phyloP scores from a whole-genome alignment of 495 filamentous ascomycete species.

The Hyphodiscus hymeniophilus region DNA sequence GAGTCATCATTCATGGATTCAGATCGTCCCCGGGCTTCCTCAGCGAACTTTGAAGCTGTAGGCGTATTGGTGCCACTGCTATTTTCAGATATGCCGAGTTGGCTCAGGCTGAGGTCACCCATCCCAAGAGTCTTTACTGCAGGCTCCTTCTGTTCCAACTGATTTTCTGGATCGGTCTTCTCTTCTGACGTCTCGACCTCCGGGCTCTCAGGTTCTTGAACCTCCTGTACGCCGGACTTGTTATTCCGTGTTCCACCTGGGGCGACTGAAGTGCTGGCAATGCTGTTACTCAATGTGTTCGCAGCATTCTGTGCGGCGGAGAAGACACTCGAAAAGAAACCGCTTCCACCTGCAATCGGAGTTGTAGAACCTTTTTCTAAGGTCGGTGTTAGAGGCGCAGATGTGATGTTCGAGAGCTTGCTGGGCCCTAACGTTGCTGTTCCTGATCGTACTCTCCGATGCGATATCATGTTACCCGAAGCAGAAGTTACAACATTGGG shows the following conservation, averaged over 20 bases:
- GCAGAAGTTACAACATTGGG: conserved; percentile 33
- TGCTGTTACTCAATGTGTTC: conserved; percentile 71
- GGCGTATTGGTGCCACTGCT: conserved; percentile 34
- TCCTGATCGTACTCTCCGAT: conserved; percentile 56
- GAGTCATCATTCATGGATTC: conserved; percentile 13
- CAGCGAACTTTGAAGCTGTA: conserved; percentile 29
- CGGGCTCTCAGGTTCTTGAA: conserved; percentile 30
- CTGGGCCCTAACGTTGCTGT: conserved; percentile 66
- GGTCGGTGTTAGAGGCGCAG: conserved; percentile 66
- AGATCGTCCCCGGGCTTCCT: conserved; percentile 18
- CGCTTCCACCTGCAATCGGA: conserved; percentile 35
- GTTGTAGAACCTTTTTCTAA: conserved; percentile 41
- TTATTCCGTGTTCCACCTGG: conserved; percentile 32
- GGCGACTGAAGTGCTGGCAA: conserved; percentile 51
- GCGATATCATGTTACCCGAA: conserved; percentile 66
- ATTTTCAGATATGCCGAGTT: conserved; percentile 61
- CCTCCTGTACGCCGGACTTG: conserved; percentile 27
- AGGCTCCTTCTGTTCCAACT: conserved; percentile 52
- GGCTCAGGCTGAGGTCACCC: conserved; percentile 80
- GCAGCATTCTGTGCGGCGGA: conserved; percentile 92
- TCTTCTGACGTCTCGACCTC: conserved; percentile 39
- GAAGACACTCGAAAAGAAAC: conserved; percentile 91
- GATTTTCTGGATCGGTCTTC: conserved; percentile 25
- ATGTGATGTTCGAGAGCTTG: conserved; percentile 76
- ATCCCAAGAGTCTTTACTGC: conserved; percentile 85